phyloP scores from a whole-genome alignment of 345 rosid genomes.

The Fremontodendron californicum region DNA sequence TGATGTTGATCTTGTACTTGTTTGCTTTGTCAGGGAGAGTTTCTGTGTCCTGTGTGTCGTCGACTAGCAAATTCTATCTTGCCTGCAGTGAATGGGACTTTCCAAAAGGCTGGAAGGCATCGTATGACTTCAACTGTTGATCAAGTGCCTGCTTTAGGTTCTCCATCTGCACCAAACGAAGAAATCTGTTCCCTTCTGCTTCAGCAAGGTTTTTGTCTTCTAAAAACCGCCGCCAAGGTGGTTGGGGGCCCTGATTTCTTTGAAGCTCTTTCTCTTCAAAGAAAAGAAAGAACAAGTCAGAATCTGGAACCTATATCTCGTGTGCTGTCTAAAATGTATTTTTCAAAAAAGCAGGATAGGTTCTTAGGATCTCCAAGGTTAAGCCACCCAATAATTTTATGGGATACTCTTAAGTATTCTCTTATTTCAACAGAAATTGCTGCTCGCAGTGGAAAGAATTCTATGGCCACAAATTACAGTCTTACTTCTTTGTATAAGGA shows the following conservation, averaged over 20 bases:
- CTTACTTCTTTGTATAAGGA: constrained; percentile 57
- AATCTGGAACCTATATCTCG: constrained; percentile 53
- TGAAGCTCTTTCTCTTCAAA: constrained; percentile 40
- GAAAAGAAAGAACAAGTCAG: constrained; percentile 35
- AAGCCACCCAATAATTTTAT: constrained; percentile 59
- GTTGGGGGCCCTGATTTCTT: constrained; percentile 45
- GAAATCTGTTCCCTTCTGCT: constrained; percentile 41
- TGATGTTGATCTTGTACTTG: constrained; percentile 4
- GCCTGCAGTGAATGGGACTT: constrained; percentile 57
- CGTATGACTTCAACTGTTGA: constrained; percentile 33
- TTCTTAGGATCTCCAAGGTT: constrained; percentile 38
- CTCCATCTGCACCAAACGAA: constrained; percentile 24
- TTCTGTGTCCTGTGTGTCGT: constrained; percentile 96
- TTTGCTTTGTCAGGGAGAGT: constrained; percentile 71
- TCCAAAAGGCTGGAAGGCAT: constrained; percentile 43
- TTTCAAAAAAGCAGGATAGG: constrained; percentile 38
- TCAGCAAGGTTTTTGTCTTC: constrained; percentile 55
- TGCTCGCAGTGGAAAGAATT: constrained; percentile 56
- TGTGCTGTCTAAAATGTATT: constrained; percentile 56
- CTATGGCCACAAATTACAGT: constrained; percentile 43
- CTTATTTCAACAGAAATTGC: constrained; percentile 77
- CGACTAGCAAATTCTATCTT: constrained; percentile 76
- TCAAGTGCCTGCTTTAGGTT: constrained; percentile 10
- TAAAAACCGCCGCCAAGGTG: constrained; percentile 53
- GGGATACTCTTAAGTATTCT: constrained; percentile 89